Conservation (phyloP, 257 asterid species). For the Capsicum rhomboideum region DNA sequence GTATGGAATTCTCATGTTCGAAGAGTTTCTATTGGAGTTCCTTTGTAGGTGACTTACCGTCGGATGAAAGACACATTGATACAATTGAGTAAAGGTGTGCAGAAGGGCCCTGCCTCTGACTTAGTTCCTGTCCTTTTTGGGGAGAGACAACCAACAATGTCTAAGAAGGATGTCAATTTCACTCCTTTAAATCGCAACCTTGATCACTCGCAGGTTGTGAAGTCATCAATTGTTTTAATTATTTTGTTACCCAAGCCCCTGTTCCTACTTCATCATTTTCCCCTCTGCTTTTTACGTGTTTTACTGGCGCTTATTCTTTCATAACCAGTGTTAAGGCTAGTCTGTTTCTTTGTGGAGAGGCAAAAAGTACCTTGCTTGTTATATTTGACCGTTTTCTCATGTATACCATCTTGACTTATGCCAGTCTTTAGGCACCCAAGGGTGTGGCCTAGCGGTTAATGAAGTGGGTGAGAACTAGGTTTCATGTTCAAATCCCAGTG, state of each 20-base stretch:
- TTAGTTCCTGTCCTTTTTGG: conserved; percentile 93
- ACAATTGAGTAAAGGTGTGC: conserved; percentile 87
- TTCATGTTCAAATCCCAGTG: too few species aligned
- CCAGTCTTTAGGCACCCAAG: background rate
- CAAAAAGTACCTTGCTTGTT: background rate
- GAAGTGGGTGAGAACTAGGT: too few species aligned
- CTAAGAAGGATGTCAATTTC: conserved; percentile 68
- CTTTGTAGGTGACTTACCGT: conserved; percentile 75
- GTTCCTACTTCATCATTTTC: background rate
- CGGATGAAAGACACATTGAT: conserved; percentile 86
- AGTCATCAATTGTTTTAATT: background rate
- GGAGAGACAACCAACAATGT: conserved; percentile 55
- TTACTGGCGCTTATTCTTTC: background rate
- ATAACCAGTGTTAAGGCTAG: background rate
- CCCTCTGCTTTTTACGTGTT: background rate
- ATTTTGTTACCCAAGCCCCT: background rate
- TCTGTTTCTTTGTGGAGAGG: background rate
- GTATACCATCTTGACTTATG: background rate
- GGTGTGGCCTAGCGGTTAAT: too few species aligned
- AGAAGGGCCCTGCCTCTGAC: conserved; percentile 85
- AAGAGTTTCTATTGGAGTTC: conserved; percentile 6
- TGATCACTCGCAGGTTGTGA: conserved; percentile 83
- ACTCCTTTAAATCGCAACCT: conserved; percentile 59
- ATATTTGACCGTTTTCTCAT: background rate
- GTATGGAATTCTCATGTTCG: background rate